phyloP scores from a whole-genome alignment of 23 red algal genomes.

The Gracilaria vermiculophylla region DNA sequence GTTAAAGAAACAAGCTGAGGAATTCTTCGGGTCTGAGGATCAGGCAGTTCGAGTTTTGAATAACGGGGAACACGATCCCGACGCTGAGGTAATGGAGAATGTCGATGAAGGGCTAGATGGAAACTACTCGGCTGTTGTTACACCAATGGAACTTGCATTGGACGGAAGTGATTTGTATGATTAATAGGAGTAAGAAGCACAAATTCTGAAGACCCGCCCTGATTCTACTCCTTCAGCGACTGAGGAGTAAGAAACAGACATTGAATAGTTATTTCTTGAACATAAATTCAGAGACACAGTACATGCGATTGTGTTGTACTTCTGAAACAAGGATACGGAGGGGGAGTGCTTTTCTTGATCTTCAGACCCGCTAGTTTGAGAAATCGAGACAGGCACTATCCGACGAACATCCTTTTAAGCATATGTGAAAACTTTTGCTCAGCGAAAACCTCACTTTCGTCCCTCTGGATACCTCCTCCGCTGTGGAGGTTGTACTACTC shows the following conservation, averaged over 20 bases:
- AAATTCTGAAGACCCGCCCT: neutral
- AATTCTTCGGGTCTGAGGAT: slow-evolving; percentile 61
- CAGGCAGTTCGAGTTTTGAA: slow-evolving; percentile 29
- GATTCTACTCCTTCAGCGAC: neutral
- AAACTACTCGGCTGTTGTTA: slow-evolving; percentile 22
- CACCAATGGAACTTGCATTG: slow-evolving; percentile 60
- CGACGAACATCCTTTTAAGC: too few relatives aligned
- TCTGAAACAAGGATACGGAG: neutral
- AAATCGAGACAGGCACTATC: too few relatives aligned
- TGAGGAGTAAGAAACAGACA: neutral
- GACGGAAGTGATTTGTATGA: slow-evolving; percentile 34
- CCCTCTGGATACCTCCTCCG: too few relatives aligned
- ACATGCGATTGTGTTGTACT: neutral
- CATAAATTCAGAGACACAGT: neutral
- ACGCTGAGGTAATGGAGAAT: neutral
- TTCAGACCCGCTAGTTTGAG: too few relatives aligned
- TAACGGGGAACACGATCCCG: slow-evolving; percentile 6
- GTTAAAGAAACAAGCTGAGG: slow-evolving; percentile 58
- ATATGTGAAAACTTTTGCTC: too few relatives aligned
- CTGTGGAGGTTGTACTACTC: too few relatives aligned
- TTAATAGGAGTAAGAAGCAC: neutral
- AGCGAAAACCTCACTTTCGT: too few relatives aligned
- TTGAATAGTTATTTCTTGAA: slow-evolving; percentile 14
- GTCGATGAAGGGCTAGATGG: slow-evolving; percentile 11
- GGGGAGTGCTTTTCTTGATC: too few relatives aligned